Conservation (phyloP, 306 rosid genomes). For the Quillaja saponaria region DNA sequence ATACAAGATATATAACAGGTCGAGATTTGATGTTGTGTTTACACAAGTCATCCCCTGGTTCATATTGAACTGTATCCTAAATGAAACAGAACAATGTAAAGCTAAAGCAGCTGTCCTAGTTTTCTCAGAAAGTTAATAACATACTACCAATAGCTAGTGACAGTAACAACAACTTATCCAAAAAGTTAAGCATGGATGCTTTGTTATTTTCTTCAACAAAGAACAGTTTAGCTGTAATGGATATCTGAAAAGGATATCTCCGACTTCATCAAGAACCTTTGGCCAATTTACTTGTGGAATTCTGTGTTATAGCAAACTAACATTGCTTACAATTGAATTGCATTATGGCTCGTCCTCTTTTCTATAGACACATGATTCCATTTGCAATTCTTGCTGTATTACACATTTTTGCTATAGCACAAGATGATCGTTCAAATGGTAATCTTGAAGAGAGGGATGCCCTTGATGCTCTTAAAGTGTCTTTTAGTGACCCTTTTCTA, state of each 20-base stretch:
- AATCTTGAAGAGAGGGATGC: constrained; percentile 40
- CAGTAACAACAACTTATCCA: no score
- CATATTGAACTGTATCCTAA: neutral
- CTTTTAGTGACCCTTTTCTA: constrained; percentile 39
- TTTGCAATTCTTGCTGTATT: constrained; percentile 19
- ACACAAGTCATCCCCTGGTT: neutral
- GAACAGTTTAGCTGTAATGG: constrained; percentile 17
- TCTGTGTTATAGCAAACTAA: constrained; percentile 19
- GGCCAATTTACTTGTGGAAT: neutral
- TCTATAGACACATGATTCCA: constrained; percentile 18
- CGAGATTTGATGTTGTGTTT: neutral
- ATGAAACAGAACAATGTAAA: constrained; percentile 23
- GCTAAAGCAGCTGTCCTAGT: constrained; percentile 17
- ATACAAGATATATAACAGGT: neutral
- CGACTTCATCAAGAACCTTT: constrained; percentile 6
- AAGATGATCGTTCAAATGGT: constrained; percentile 13
- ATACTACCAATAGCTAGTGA: no score
- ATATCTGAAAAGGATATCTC: constrained; percentile 3
- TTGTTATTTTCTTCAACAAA: constrained; percentile 37
- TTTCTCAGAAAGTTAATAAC: constrained; percentile 35
- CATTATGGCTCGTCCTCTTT: constrained; percentile 25
- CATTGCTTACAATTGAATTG: constrained; percentile 25
- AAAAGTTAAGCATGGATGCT: constrained; percentile 16
- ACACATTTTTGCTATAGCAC: constrained; percentile 29
- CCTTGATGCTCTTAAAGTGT: constrained; percentile 39